A percentile compares a stretch with the other conserved stretches of the same genome.
These are phyloP conservation scores for Naganishia friedmannii DNA, from an alignment of 768 basidiomycete species.

Conservation along the genomic window DNA sequence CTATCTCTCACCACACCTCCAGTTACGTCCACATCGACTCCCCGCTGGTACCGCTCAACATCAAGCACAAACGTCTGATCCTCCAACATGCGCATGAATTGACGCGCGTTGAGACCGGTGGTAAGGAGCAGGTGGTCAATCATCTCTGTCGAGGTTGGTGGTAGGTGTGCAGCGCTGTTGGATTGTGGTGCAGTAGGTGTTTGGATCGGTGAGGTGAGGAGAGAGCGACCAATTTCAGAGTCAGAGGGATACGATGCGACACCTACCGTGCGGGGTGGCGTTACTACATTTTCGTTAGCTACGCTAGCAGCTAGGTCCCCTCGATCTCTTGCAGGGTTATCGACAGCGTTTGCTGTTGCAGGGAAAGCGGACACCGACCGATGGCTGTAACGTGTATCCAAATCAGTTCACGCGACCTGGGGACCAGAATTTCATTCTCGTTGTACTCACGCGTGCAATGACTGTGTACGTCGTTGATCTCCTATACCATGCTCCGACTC, in stretches of 20 bases:
- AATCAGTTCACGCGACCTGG: background rate
- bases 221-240: background rate
- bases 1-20: background rate
- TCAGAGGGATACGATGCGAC: no score
- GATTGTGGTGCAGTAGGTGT: background rate
- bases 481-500: background rate
- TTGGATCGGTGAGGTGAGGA: background rate
- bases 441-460: background rate
- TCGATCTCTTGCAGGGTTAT: background rate
- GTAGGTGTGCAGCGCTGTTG: background rate
- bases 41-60: background rate
- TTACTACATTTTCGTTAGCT: background rate
- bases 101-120: slow-evolving; percentile 23
- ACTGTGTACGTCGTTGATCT: slow-evolving; percentile 4
- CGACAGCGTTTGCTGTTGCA: background rate
- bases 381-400: background rate
- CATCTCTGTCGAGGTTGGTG: background rate
- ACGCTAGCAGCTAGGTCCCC: background rate
- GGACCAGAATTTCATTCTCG: no score
- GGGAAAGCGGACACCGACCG: background rate
- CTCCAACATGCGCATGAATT: slow-evolving; percentile 30
- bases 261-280: no score
- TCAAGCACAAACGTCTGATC: slow-evolving; percentile 7
- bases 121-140: slow-evolving; percentile 20
- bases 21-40: background rate